phyloP scores from a whole-genome alignment of 1,139 yeast species.

The Debaryomyces sp. region DNA sequence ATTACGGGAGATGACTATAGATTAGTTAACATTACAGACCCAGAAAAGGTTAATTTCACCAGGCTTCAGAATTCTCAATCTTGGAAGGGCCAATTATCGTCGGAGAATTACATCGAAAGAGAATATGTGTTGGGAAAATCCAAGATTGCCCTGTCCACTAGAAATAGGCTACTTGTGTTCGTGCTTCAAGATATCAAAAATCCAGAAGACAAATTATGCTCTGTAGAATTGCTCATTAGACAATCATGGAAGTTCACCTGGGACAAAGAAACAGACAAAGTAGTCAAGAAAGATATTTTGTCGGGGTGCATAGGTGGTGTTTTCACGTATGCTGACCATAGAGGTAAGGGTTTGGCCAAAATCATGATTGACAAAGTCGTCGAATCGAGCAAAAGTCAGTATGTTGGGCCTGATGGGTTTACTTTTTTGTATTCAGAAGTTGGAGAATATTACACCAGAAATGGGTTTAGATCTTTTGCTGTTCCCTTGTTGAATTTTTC shows the following conservation, averaged over 20 bases:
- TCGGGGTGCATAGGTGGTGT: conserved; percentile 67
- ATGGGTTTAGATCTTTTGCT: conserved; percentile 58
- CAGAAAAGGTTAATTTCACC: conserved; percentile 51
- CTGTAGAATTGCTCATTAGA: conserved; percentile 42
- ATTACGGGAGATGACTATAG: conserved; percentile 4
- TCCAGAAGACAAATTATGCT: conserved; percentile 27
- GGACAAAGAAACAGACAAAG: conserved; percentile 19
- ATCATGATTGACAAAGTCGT: conserved; percentile 57
- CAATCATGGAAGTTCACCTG: conserved; percentile 28
- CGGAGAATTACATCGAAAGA: conserved; percentile 52
- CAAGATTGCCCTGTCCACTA: conserved; percentile 26
- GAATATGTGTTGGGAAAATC: conserved; percentile 48
- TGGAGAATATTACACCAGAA: conserved; percentile 62
- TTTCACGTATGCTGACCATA: conserved; percentile 55
- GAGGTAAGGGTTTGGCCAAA: conserved; percentile 69
- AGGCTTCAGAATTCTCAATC: conserved; percentile 46
- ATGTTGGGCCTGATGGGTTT: conserved; percentile 42
- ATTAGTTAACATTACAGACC: conserved; percentile 32
- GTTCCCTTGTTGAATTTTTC: conserved; percentile 38
- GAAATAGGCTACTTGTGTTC: conserved; percentile 32
- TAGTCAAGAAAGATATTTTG: conserved; percentile 28
- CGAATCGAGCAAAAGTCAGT: conserved; percentile 23
- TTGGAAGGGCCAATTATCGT: conserved; percentile 56
- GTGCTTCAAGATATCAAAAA: conserved; percentile 28
- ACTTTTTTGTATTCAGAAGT: conserved; percentile 69